Percentiles rank a stretch among this genome's conserved stretches.
Conservation (phyloP, 176 grass and related monocot genomes). For the Avena atlantica region DNA sequence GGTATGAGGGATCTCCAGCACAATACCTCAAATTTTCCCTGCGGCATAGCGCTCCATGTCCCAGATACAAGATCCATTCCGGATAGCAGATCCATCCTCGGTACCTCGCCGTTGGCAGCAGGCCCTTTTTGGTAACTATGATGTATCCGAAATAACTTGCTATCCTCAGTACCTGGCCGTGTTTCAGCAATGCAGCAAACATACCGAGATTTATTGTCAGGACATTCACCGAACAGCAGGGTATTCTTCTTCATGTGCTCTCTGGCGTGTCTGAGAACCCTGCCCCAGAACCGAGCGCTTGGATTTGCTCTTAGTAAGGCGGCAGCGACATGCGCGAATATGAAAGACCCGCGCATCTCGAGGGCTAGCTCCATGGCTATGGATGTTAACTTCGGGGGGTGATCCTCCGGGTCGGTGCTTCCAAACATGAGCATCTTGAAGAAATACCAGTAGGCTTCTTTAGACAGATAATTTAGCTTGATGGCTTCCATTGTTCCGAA, state of each 20-base stretch:
- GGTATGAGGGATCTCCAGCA: neutral
- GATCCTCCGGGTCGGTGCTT: neutral
- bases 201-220: neutral
- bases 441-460: neutral
- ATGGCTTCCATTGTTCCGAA: neutral
- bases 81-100: neutral
- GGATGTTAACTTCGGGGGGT: neutral
- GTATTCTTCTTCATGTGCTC: neutral
- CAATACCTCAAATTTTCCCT: neutral
- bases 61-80: neutral
- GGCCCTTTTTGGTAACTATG: neutral
- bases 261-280: neutral
- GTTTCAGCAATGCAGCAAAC: neutral
- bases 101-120: neutral
- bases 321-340: neutral
- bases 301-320: neutral
- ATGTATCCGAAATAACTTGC: neutral
- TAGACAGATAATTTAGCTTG: neutral
- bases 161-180: neutral
- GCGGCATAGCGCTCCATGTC: neutral
- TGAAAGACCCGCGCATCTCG: neutral
- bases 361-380: constrained; percentile 25
- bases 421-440: constrained; percentile 36
- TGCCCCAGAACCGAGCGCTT: neutral
- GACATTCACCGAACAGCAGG: neutral